A percentile compares a stretch with the other conserved stretches of the same genome.
Evolutionary conservation across 2,329 filamentous ascomycete genomes (phyloP).

Genomic region (Lecanoromycetidae sp.): DNA sequence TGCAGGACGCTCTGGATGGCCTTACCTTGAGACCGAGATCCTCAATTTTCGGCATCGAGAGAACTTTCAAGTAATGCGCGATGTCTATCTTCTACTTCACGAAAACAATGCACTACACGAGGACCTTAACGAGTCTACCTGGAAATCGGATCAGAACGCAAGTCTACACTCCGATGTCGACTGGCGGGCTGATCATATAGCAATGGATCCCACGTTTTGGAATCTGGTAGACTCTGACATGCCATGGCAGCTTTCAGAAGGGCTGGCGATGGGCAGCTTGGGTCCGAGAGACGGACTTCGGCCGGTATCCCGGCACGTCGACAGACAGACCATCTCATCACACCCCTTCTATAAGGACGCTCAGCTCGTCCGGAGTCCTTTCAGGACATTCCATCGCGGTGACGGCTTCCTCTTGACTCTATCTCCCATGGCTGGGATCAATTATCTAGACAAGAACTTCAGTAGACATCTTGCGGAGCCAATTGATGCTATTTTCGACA

Average conservation of each 20-base stretch:
- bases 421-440: conserved; percentile 18
- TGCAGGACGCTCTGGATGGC: conserved; percentile 17
- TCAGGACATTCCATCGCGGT: conserved; percentile 19
- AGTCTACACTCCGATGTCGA: conserved; percentile 17
- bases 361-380: conserved; percentile 17
- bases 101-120: conserved; percentile 12
- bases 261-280: conserved; percentile 14
- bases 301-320: conserved; percentile 12
- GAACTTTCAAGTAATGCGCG: conserved; percentile 18
- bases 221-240: conserved; percentile 18
- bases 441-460: conserved; percentile 19
- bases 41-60: conserved; percentile 17
- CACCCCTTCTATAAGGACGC: conserved; percentile 17
- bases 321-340: conserved; percentile 13
- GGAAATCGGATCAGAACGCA: conserved; percentile 18
- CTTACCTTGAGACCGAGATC: conserved; percentile 19
- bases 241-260: conserved; percentile 20
- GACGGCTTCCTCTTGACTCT: conserved; percentile 19
- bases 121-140: conserved; percentile 16
- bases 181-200: conserved; percentile 18
- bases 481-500: conserved; percentile 15
- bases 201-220: conserved; percentile 14
- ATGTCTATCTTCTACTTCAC: conserved; percentile 16
- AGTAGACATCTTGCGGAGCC: conserved; percentile 15
- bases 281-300: conserved; percentile 12